Conservation (phyloP, 78 protist species). For the Pigoraptor vietnamica region DNA sequence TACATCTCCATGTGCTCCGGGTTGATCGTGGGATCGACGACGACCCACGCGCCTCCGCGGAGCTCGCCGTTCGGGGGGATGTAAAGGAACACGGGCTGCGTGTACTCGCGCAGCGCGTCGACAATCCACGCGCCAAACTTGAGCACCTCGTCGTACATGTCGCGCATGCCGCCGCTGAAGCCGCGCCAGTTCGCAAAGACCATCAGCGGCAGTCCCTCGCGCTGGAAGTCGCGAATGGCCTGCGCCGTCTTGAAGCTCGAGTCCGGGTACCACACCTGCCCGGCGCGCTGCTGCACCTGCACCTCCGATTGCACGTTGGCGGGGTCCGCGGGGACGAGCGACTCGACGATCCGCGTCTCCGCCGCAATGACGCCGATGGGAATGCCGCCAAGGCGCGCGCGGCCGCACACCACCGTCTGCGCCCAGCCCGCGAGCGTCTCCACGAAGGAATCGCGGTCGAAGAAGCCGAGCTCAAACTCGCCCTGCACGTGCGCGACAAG, state of each 20-base stretch:
- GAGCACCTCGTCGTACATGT: conserved; percentile 95
- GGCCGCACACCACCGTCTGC: conserved; percentile 88
- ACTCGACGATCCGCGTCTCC: conserved; percentile 81
- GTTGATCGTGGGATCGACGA: conserved; percentile 91
- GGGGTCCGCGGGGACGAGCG: conserved; percentile 90
- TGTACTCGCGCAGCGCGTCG: conserved; percentile 78
- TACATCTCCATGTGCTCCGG: conserved; percentile 88
- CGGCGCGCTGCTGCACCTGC: conserved; percentile 73
- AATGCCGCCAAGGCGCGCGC: conserved; percentile 93
- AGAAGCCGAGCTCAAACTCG: conserved; percentile 79
- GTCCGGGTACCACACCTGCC: conserved; percentile 97
- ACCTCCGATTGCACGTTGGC: conserved; percentile 81
- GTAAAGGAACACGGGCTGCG: conserved; percentile 89
- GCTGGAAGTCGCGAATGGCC: conserved; percentile 84
- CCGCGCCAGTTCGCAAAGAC: conserved; percentile 97
- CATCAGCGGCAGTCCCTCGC: conserved; percentile 82
- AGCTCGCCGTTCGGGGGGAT: conserved; percentile 90
- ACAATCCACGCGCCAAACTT: conserved; percentile 96
- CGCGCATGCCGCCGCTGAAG: conserved; percentile 96
- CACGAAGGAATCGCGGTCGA: conserved; percentile 79
- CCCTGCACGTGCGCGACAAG: no score
- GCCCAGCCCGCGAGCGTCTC: conserved; percentile 94
- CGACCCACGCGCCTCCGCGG: conserved; percentile 98
- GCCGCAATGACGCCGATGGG: conserved; percentile 94
- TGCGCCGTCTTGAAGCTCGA: conserved; percentile 94